Base-by-base conservation (phyloP, 2,329 filamentous ascomycete genomes). In the Penicillium sp. region DNA sequence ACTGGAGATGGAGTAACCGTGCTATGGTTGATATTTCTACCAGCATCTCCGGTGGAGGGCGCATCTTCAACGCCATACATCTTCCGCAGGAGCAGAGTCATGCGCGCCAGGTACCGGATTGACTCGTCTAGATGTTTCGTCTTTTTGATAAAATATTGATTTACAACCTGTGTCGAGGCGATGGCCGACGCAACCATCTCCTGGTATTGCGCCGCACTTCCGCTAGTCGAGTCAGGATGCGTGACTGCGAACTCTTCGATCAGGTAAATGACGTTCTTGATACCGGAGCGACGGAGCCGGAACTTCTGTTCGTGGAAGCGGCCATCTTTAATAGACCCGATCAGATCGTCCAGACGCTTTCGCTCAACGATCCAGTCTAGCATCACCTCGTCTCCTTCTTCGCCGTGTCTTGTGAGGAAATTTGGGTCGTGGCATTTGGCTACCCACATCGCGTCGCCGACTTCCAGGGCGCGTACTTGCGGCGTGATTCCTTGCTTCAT, bases 261-360 rank as follows among this genome's bases (percentile, higher is more conserved):
- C 24, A 94, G 80, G 67, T 93, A 94, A 37, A 90, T 81, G 14
- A 92, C 87, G 64, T 92, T 89, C 56, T 83, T 84, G n/a, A 90
- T 79, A 0, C 89, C 89, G 0, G 85, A 89, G 50, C 85, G 85
- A 53, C 83, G 82, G 11, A 93, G 79, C 1, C 90, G 86, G 68
- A 92, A 93, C 69, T 94, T 93, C 69, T 94, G 90, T 70, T 94
- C 90, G 63, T 88, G 87, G 64, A 92, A 93, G 2, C 90, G 85
- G 1, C 89, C 89, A 60, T 93, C 90, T 71, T 89, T 91, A 74
- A 94, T 90, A 59, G 88, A 92, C 49, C 82, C 78, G n/a, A 93
- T 81, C 45, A 94, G 76, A 69, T 94, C 90, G 67, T 93, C 89
- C 0, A 92, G 81, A 9, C 90, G 81, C 69, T 94, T 94, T 58